Conservation (phyloP, 352 stramenopile species). For the Phytophthora tentaculata region DNA sequence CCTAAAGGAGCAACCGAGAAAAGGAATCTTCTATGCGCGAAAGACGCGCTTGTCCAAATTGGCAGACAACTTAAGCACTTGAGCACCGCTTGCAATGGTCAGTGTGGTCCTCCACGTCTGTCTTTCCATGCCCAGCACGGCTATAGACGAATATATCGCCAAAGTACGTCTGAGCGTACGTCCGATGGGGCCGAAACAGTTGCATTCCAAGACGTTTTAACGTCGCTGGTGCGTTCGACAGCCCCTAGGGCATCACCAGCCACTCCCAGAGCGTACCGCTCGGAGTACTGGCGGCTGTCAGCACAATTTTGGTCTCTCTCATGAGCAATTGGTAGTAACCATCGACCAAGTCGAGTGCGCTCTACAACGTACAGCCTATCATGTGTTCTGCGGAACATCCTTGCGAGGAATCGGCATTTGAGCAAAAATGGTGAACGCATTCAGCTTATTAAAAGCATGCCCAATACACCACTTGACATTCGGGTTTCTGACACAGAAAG, state of each 20-base stretch:
- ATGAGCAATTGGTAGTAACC: no score
- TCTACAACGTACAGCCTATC: no score
- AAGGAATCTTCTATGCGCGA: neutral
- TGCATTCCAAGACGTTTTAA: neutral
- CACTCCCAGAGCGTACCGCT: neutral
- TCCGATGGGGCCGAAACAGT: neutral
- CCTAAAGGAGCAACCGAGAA: conserved; percentile 1
- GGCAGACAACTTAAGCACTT: neutral
- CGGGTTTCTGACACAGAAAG: no score
- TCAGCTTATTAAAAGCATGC: no score
- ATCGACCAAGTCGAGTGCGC: no score
- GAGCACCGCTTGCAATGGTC: neutral
- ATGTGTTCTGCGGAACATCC: no score
- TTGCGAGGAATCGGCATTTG: no score
- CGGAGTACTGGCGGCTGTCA: neutral
- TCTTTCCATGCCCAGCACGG: neutral
- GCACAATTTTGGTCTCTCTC: no score
- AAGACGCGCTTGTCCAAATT: neutral
- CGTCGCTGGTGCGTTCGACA: neutral
- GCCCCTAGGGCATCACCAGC: neutral
- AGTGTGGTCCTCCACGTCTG: neutral
- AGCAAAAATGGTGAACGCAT: no score
- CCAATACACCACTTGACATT: no score
- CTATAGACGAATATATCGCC: neutral
- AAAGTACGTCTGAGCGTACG: neutral